Base-by-base conservation (phyloP, 1,284 basidiomycete genomes). In the Violaceomyces palustris region DNA sequence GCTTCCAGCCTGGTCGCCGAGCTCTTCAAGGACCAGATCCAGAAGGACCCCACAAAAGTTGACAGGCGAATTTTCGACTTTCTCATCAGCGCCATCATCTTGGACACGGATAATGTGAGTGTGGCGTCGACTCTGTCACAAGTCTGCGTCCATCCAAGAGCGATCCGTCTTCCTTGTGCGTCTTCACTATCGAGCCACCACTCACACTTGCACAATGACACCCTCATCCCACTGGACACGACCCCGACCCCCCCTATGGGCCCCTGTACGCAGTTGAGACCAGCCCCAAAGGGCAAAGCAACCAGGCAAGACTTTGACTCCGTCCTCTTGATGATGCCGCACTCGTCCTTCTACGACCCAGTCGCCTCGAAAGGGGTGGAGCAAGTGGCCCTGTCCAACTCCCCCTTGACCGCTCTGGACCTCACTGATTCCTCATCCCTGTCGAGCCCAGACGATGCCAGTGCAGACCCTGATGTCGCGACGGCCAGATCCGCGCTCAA, bases 21-120 rank as follows among this genome's bases (percentile, higher is more conserved):
- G 15, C 46, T 70, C 12, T 69, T 52, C 27, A 32, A 46, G 3
- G 35, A 52, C 6, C 41, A 42, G 3, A n/a, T n/a, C 24, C 18
- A 18, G 26, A 44, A 22, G 36, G 33, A 18, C n/a, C n/a, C n/a
- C n/a, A n/a, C n/a, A n/a, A n/a, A n/a, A n/a, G n/a, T n/a, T n/a
- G n/a, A n/a, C n/a, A 33, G 44, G n/a, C 28, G 24, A 17, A 27
- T 25, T 9, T 50, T 53, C 9, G 66, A 73, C 27, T 44, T 69
- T 15, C 35, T 66, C 12, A 48, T 70, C 39, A 74, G 74, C 4
- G 81, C 82, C 0, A 45, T 76, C 45, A 46, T 54, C 37, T 69
- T 74, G 50, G 50, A 64, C 71, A 50, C 69, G 64, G 45, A 58
- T 74, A 55, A 70, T 30, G 35, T 44, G 28, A n/a, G 39, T 31